phyloP scores from a whole-genome alignment of 768 basidiomycete genomes.

The Psilocybe cubensis region DNA sequence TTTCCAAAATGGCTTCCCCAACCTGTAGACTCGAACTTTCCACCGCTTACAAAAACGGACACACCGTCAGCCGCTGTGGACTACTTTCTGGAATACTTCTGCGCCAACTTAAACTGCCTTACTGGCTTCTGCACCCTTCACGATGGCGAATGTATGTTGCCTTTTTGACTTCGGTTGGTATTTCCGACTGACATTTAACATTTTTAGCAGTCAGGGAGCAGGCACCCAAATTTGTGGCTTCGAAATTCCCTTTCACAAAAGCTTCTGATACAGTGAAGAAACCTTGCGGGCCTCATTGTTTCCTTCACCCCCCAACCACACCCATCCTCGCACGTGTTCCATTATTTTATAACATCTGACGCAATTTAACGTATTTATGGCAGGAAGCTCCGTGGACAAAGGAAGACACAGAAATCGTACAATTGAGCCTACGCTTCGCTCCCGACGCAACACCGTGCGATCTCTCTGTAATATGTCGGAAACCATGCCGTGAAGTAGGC shows the following conservation, averaged over 20 bases:
- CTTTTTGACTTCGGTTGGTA: too few relatives aligned
- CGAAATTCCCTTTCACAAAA: slow-evolving; percentile 25
- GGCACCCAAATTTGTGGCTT: slow-evolving; percentile 25
- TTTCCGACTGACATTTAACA: too few relatives aligned
- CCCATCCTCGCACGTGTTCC: slow-evolving; percentile 14
- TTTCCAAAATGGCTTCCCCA: slow-evolving; percentile 30
- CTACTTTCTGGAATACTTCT: slow-evolving; percentile 48
- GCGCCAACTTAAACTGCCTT: slow-evolving; percentile 54
- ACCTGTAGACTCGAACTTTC: neutral
- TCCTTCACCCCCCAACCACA: slow-evolving; percentile 20
- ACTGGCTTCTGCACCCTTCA: slow-evolving; percentile 55
- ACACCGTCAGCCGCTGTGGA: slow-evolving; percentile 23
- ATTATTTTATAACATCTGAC: neutral
- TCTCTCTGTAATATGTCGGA: slow-evolving; percentile 55
- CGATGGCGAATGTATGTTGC: slow-evolving; percentile 34
- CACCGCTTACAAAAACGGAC: neutral
- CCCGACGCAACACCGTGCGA: slow-evolving; percentile 56
- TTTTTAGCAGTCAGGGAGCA: slow-evolving; percentile 34
- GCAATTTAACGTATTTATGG: neutral
- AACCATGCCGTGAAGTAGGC: slow-evolving; percentile 66
- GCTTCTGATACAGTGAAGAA: slow-evolving; percentile 17
- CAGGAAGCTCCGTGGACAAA: slow-evolving; percentile 38
- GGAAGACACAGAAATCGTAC: slow-evolving; percentile 43
- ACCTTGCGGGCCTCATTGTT: slow-evolving; percentile 39
- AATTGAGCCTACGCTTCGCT: slow-evolving; percentile 40